Evolutionary conservation across 192 early-diverging fungal genomes (phyloP).

Genomic region (Mortierella claussenii): DNA sequence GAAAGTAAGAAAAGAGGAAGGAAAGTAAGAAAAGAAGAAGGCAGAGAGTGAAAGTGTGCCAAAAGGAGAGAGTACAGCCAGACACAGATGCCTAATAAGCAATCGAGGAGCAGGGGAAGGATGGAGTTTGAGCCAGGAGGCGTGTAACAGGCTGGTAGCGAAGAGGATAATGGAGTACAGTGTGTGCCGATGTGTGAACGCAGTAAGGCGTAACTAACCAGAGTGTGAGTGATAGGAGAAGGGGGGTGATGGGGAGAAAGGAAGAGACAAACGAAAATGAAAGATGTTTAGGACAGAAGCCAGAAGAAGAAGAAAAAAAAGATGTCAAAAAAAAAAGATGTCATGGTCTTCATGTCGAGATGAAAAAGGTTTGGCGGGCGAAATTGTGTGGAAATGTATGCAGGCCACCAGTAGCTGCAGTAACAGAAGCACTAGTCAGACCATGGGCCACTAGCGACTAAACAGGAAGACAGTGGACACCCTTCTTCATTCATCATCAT

Average conservation of each 20-base stretch:
- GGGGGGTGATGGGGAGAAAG: not conserved
- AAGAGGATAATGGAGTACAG: too few species aligned
- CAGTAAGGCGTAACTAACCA: not conserved
- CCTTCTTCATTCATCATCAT: too few species aligned
- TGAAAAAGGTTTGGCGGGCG: too few species aligned
- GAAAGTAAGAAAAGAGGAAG: constrained; percentile 5
- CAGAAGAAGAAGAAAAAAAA: not conserved
- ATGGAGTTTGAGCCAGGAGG: constrained; percentile 23
- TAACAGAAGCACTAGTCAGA: too few species aligned
- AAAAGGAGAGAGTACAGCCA: not conserved
- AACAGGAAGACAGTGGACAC: too few species aligned
- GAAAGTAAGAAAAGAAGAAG: not conserved
- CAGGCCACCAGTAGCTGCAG: too few species aligned
- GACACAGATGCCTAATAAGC: constrained; percentile 6
- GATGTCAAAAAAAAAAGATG: not conserved
- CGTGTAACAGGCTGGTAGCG: too few species aligned
- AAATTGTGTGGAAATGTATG: too few species aligned
- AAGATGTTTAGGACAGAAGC: not conserved
- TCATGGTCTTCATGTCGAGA: too few species aligned
- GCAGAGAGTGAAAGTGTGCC: not conserved
- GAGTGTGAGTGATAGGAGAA: too few species aligned
- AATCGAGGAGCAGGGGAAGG: constrained; percentile 36
- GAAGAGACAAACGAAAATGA: not conserved
- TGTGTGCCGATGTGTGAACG: too few species aligned
- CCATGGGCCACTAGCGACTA: too few species aligned